Base-by-base conservation (phyloP, 495 filamentous ascomycete genomes). In the Astrocystis sublimbata region DNA sequence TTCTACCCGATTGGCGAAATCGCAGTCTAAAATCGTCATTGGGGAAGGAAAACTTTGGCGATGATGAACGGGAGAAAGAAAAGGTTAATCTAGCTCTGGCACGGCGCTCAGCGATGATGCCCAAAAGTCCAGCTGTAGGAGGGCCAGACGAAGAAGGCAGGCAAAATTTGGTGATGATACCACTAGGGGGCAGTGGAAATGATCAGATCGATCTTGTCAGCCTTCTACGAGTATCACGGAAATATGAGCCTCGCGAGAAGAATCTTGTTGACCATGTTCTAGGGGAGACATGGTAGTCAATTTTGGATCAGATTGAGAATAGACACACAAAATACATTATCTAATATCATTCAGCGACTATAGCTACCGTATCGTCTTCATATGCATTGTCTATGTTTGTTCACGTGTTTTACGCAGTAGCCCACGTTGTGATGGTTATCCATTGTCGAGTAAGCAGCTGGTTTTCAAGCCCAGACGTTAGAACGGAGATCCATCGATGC, bases 1-100 rank as follows among this genome's bases (percentile, higher is more conserved):
- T 56, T 0, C 60, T 71, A 4, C 69, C 69, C 7, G 56, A 36
- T 8, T 45, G 38, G 59, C 19, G 38, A 28, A 66, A 71, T 24
- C 24, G 17, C 28, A 71, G 66, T 24, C 19, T 59, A 13, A 36
- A 26, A 23, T 35, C 49, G 19, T 43, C 21, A 4, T 21, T 21
- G 40, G 23, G 8, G 4, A 36, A 24, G 21, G 19, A 30, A 2
- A 9, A 55, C 6, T 8, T 6, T 12, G 13, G 21, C 13, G 52
- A 55, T 2, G 38, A 57, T 12, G 38, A 45, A 12, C 17, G 26
- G 9, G 38, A 57, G 35, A 33, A 45, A 33, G 15, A 43, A 40
- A 57, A 45, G 40, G 45, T 7, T 10, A 45, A 6, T 2, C 40
- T 57, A 13, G 15, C 54, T 12, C 2, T 45, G 21, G 54, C 54